Conservation (phyloP, 495 filamentous ascomycete genomes). For the Aspergillus nidulans region DNA sequence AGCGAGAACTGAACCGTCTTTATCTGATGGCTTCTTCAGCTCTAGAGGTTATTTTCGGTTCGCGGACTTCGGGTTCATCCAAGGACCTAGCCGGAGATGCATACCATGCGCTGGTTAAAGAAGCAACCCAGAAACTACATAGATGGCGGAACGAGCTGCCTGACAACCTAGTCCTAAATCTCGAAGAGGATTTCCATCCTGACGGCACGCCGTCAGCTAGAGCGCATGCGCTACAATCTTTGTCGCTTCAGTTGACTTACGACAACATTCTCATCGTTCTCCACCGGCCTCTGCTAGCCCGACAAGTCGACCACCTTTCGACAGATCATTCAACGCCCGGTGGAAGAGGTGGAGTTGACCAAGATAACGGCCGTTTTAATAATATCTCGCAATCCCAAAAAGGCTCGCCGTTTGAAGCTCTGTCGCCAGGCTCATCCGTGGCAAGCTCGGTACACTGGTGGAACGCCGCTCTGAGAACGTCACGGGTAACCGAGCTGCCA, state of each 20-base stretch:
- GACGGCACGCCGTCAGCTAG: conserved; percentile 11
- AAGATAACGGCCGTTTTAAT: background rate
- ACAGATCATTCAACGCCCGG: conserved; percentile 1
- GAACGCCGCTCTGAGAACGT: conserved; percentile 29
- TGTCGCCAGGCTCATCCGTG: background rate
- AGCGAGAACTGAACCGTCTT: conserved; percentile 28
- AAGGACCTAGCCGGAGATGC: conserved; percentile 16
- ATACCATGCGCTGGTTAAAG: conserved; percentile 18
- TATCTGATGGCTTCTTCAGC: conserved; percentile 30
- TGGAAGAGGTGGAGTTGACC: background rate
- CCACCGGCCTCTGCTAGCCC: conserved; percentile 28
- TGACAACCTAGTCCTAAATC: conserved; percentile 19
- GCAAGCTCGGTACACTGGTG: conserved; percentile 24
- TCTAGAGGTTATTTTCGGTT: conserved; percentile 28
- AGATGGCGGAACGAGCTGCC: conserved; percentile 23
- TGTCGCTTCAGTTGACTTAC: conserved; percentile 31
- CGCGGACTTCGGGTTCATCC: conserved; percentile 19
- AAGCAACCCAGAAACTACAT: conserved; percentile 21
- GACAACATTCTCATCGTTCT: conserved; percentile 34
- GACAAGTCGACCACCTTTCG: conserved; percentile 24
- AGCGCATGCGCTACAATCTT: conserved; percentile 25
- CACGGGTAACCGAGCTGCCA: conserved; percentile 23
- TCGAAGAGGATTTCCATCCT: conserved; percentile 18
- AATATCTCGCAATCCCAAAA: background rate
- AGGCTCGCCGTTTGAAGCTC: background rate